phyloP scores from a whole-genome alignment of 495 filamentous ascomycete species.

The Aspergillus ostianus region DNA sequence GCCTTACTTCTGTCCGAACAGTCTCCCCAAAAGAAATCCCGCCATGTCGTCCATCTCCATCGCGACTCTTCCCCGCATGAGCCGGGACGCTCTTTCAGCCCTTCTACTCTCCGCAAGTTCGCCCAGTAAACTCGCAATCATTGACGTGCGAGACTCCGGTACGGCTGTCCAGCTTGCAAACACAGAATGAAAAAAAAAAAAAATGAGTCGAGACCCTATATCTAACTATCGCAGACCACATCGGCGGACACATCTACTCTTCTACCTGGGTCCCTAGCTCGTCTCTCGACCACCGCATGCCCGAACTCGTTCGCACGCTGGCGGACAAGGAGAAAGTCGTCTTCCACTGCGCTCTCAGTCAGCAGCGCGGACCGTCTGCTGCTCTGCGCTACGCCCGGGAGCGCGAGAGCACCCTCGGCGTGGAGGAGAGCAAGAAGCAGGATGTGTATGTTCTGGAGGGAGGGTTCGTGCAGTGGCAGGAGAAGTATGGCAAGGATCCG shows the following conservation, averaged over 20 bases:
- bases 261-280: conserved; percentile 73
- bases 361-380: conserved; percentile 64
- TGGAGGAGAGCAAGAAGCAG: conserved; percentile 50
- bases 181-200: background rate
- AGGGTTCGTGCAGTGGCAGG: conserved; percentile 92
- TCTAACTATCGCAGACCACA: conserved; percentile 59
- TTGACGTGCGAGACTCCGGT: conserved; percentile 89
- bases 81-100: conserved; percentile 58
- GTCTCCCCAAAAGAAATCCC: background rate
- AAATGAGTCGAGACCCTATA: background rate
- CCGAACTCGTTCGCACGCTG: conserved; percentile 77
- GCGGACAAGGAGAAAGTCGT: conserved; percentile 78
- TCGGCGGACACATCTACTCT: conserved; percentile 82
- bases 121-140: conserved; percentile 59
- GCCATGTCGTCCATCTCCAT: conserved; percentile 58
- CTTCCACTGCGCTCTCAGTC: conserved; percentile 94
- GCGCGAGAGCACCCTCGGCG: conserved; percentile 34
- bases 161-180: conserved; percentile 1
- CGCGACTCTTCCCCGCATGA: conserved; percentile 62
- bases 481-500: conserved; percentile 74
- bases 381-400: conserved; percentile 45
- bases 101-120: conserved; percentile 35
- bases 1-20: background rate
- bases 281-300: conserved; percentile 69
- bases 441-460: conserved; percentile 78